phyloP scores from a whole-genome alignment of 2,329 filamentous ascomycete genomes.

The Leptographium radiaticola region DNA sequence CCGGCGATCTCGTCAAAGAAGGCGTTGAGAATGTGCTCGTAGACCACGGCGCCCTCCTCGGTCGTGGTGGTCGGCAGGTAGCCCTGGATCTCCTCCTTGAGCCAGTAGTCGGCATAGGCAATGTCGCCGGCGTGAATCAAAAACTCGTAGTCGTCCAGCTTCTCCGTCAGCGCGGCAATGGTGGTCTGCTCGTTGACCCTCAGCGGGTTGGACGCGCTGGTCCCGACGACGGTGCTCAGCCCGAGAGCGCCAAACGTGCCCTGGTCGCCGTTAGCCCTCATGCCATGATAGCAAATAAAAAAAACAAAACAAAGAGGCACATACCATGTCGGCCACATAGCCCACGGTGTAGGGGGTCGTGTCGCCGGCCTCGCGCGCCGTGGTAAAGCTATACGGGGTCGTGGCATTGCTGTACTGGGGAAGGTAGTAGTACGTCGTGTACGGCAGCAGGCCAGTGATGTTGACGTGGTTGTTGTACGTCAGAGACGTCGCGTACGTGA shows the following conservation, averaged over 20 bases:
- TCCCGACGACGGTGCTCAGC: conserved; percentile 5
- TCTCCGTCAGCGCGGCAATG: conserved; percentile 4
- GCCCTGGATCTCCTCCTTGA: conserved; percentile 26
- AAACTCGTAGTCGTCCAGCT: conserved; percentile 8
- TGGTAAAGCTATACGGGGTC: conserved; percentile 19
- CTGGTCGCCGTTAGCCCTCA: no score
- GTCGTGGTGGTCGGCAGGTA: conserved; percentile 13
- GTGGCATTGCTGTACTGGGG: conserved; percentile 8
- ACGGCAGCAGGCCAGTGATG: background rate
- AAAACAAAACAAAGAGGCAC: no score
- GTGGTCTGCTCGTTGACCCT: conserved; percentile 9
- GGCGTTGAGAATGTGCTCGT: conserved; percentile 37
- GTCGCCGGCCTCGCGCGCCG: conserved; percentile 25
- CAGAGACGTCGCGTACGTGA: conserved; percentile 19
- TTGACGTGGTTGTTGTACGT: conserved; percentile 17
- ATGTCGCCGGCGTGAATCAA: conserved; percentile 38
- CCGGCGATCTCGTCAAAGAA: conserved; percentile 34
- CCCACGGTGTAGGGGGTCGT: conserved; percentile 27
- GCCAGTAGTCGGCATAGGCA: conserved; percentile 33
- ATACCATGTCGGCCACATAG: conserved; percentile 36
- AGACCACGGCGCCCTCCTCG: conserved; percentile 30
- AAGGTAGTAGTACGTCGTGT: conserved; percentile 12
- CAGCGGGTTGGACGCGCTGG: conserved; percentile 3
- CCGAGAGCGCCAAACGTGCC: conserved; percentile 10
- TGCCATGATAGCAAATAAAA: no score